Evolutionary conservation across 306 rosid genomes (phyloP).

Genomic region (Vicia faba): DNA sequence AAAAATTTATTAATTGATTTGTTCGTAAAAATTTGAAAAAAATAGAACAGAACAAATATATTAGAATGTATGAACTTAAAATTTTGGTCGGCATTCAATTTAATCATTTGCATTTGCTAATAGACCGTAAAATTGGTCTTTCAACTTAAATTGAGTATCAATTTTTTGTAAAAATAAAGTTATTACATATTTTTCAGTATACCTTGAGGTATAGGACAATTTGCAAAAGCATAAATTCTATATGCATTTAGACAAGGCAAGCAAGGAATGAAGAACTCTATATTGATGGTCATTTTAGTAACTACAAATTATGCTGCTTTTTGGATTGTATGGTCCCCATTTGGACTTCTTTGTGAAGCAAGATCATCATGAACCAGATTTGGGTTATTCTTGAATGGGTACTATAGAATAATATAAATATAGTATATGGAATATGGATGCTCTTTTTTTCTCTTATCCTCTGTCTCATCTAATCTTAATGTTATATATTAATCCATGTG

Average conservation of each 20-base stretch:
- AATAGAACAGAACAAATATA: too few relatives aligned
- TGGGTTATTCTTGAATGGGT: conserved; percentile 42
- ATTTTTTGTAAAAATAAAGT: too few relatives aligned
- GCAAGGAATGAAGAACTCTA: conserved; percentile 38
- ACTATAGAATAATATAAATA: conserved; percentile 32
- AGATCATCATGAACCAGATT: conserved; percentile 44
- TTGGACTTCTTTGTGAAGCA: conserved; percentile 63
- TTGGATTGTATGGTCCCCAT: conserved; percentile 50
- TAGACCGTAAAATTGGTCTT: too few relatives aligned
- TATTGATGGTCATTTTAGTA: conserved; percentile 44
- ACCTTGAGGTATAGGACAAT: not conserved
- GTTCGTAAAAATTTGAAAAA: too few relatives aligned
- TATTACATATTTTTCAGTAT: not conserved
- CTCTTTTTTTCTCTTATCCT: conserved; percentile 46
- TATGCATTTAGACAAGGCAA: conserved; percentile 38
- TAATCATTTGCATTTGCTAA: too few relatives aligned
- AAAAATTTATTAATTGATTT: too few relatives aligned
- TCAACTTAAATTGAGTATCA: too few relatives aligned
- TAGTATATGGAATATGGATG: conserved; percentile 34
- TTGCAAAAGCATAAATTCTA: conserved; percentile 39
- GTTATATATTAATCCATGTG: conserved; percentile 20
- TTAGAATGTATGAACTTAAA: too few relatives aligned
- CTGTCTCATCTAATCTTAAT: conserved; percentile 29
- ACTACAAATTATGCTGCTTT: conserved; percentile 47
- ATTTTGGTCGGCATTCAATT: too few relatives aligned